Base-by-base conservation (phyloP, 257 asterid genomes). In the Solanum piurae region DNA sequence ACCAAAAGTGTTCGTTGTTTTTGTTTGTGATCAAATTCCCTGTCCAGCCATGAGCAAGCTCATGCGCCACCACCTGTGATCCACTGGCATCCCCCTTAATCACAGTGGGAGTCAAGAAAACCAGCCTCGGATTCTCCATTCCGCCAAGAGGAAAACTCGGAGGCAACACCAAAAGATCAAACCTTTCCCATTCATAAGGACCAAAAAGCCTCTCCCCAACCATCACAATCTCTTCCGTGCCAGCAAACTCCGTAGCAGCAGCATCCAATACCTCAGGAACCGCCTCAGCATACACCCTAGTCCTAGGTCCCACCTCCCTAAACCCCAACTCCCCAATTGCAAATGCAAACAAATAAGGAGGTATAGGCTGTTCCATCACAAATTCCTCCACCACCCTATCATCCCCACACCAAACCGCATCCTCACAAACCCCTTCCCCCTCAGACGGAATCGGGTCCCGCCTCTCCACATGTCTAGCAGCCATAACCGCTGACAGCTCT, bases 11-110 rank as follows among this genome's bases (percentile, higher is more conserved):
- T 7, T 97, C 96, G 86, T 95, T 95, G 86, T 88, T 95, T 93
- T 95, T 97, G 92, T 95, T 97, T n/a, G 99, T 97, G 72, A 95
- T 95, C 95, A 97, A 92, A 85, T 97, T 97, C 91, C 99, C 99
- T 0, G 99, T 97, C 98, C 99, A 97, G 90, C 99, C 96, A 90
- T 97, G 99, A 37, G 99, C 99, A 49, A 97, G 98, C 91, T 97
- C 99, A 83, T 97, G 99, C 79, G 99, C 99, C 89, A 97, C 99
- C 52, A 97, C 94, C 93, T 95, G 98, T 0, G 96, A 97, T 3
- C 99, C 98, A 23, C 91, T 90, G 0, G 98, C 94, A 37, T 97
- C 99, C 74, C 99, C 99, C 87, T 95, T 97, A 44, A 95, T 97
- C 87, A 95, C 98, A 0, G 99, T 95, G 13, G 99, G 99, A 2